phyloP scores from a whole-genome alignment of 2,329 filamentous ascomycete genomes.

The Dactylellina parvicollis region DNA sequence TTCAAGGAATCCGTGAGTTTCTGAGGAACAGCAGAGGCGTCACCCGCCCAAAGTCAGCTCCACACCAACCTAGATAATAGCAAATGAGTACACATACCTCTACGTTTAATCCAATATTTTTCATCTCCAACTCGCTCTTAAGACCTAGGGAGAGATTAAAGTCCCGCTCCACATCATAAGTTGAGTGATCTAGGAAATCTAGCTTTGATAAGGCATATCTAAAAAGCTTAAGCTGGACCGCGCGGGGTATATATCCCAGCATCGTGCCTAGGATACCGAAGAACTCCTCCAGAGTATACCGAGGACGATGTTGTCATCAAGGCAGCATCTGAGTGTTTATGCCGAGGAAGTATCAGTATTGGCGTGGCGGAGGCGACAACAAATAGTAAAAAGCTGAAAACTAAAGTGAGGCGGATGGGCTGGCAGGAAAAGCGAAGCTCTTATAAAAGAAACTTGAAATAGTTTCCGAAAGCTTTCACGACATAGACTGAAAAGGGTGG shows the following conservation, averaged over 20 bases:
- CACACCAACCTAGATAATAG: conserved; percentile 32
- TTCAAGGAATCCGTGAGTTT: conserved; percentile 80
- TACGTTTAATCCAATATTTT: conserved; percentile 82
- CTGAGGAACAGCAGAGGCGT: conserved; percentile 63
- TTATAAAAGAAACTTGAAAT: no score
- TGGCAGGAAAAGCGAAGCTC: no score
- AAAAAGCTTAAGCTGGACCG: conserved; percentile 66
- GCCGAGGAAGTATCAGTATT: background rate
- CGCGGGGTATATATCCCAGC: conserved; percentile 44
- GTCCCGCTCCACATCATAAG: conserved; percentile 79
- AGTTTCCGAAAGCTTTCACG: no score
- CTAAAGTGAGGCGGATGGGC: no score
- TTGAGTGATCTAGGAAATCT: conserved; percentile 87
- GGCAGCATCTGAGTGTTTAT: background rate
- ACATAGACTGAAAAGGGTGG: no score
- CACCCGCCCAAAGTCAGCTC: background rate
- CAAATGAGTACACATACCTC: conserved; percentile 68
- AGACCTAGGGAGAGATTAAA: conserved; percentile 84
- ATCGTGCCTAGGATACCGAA: conserved; percentile 13
- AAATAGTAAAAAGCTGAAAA: no score
- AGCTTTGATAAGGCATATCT: conserved; percentile 84
- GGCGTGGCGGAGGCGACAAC: no score
- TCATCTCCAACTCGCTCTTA: conserved; percentile 83
- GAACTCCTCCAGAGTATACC: conserved; percentile 16
- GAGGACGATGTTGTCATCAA: conserved; percentile 4